Percentiles rank a stretch among this genome's conserved stretches.
phyloP scores from a whole-genome alignment of 768 basidiomycete genomes.

The Tricholoma sp. region DNA sequence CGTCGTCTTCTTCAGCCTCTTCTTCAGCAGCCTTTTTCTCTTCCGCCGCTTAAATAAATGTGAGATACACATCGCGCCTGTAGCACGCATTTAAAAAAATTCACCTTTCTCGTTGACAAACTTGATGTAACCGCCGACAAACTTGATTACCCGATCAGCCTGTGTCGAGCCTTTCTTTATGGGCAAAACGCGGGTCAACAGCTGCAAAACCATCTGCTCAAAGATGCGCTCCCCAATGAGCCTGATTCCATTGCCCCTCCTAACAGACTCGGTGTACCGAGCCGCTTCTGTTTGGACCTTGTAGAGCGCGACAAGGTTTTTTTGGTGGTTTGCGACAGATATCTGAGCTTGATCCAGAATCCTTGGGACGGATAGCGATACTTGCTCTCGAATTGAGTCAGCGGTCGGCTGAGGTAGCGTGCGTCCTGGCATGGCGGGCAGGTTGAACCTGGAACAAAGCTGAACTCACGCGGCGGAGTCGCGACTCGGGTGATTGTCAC shows the following conservation, averaged over 20 bases:
- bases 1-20: slow-evolving; percentile 43
- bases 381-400: slow-evolving; percentile 5
- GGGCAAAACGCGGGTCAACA: slow-evolving; percentile 56
- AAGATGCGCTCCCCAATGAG: slow-evolving; percentile 77
- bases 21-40: slow-evolving; percentile 36
- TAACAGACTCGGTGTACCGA: slow-evolving; percentile 40
- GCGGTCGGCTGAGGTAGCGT: slow-evolving; percentile 6
- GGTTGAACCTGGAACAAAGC: background rate
- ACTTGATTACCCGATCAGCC: slow-evolving; percentile 79
- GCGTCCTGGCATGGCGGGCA: slow-evolving; percentile 14
- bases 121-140: slow-evolving; percentile 72
- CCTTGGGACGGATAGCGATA: slow-evolving; percentile 35
- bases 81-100: slow-evolving; percentile 8
- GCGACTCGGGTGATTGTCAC: no score
- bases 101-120: slow-evolving; percentile 76
- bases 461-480: no score
- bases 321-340: slow-evolving; percentile 77
- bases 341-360: slow-evolving; percentile 81
- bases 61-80: background rate
- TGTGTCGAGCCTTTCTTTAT: slow-evolving; percentile 77
- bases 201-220: slow-evolving; percentile 54
- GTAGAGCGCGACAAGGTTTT: slow-evolving; percentile 80
- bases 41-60: slow-evolving; percentile 28
- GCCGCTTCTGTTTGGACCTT: slow-evolving; percentile 72
- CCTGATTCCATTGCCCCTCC: slow-evolving; percentile 40